Evolutionary conservation across 768 basidiomycete species (phyloP).

Genomic region (Calocybe gangraenosa): DNA sequence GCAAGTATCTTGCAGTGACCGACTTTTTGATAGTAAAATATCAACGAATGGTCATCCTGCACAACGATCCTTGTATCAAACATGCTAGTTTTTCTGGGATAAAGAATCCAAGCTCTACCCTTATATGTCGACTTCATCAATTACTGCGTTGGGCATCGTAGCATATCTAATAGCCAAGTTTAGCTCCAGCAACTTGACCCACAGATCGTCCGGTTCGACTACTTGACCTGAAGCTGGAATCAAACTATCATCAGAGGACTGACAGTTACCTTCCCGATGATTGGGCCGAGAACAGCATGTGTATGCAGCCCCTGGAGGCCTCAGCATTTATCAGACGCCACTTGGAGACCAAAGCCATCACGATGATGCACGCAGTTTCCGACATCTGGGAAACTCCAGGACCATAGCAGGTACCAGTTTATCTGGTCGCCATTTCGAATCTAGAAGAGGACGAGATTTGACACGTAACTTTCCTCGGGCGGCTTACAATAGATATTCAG

Average conservation of each 20-base stretch:
- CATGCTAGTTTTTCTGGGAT: conserved; percentile 87
- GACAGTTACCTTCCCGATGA: conserved; percentile 61
- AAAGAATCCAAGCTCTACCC: conserved; percentile 79
- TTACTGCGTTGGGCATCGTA: not conserved
- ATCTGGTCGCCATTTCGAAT: conserved; percentile 1
- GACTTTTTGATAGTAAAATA: conserved; percentile 60
- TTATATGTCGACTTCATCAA: conserved; percentile 19
- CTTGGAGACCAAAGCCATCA: not conserved
- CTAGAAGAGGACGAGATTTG: not conserved
- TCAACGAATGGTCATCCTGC: conserved; percentile 67
- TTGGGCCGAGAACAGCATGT: conserved; percentile 66
- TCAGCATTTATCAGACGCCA: conserved; percentile 21
- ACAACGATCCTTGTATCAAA: conserved; percentile 83
- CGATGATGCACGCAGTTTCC: conserved; percentile 56
- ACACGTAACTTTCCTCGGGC: conserved; percentile 50
- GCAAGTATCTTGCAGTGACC: conserved; percentile 54
- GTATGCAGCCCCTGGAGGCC: conserved; percentile 77
- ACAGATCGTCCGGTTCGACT: conserved; percentile 73
- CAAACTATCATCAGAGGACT: conserved; percentile 50
- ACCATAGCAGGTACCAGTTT: conserved; percentile 78
- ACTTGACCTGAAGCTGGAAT: conserved; percentile 52
- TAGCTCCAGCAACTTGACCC: conserved; percentile 69
- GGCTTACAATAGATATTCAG: conserved; percentile 83
- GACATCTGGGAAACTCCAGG: conserved; percentile 71
- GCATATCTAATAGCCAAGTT: conserved; percentile 78